A percentile compares a stretch with the other conserved stretches of the same genome.
Evolutionary conservation across 2,329 filamentous ascomycete species (phyloP).

Genomic region (Neurospora sp.): DNA sequence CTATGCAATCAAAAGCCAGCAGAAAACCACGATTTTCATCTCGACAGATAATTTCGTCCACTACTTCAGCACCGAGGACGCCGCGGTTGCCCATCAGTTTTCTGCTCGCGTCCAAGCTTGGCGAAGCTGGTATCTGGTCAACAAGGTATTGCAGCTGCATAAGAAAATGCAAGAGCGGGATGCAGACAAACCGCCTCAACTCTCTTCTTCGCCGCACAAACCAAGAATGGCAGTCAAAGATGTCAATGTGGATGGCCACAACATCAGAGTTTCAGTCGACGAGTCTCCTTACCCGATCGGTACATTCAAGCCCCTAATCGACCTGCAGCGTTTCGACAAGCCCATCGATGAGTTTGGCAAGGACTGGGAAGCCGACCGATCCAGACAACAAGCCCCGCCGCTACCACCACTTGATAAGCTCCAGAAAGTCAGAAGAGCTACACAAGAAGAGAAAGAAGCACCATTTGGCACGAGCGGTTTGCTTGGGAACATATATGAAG

Average conservation of each 20-base stretch:
- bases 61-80: conserved; percentile 78
- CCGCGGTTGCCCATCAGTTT: conserved; percentile 55
- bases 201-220: conserved; percentile 12
- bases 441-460: conserved; percentile 26
- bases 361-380: conserved; percentile 25
- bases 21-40: conserved; percentile 76
- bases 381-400: conserved; percentile 20
- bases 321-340: conserved; percentile 49
- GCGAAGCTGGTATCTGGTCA: conserved; percentile 86
- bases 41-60: conserved; percentile 81
- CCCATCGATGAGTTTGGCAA: conserved; percentile 40
- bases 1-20: conserved; percentile 84
- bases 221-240: conserved; percentile 23
- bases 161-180: conserved; percentile 21
- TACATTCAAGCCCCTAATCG: conserved; percentile 57
- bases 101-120: conserved; percentile 64
- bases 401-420: conserved; percentile 11
- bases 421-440: conserved; percentile 24
- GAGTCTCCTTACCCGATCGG: conserved; percentile 53
- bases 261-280: conserved; percentile 32
- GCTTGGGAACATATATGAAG: conserved; percentile 38
- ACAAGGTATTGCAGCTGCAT: conserved; percentile 43
- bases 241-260: conserved; percentile 24
- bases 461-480: conserved; percentile 43
- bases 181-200: conserved; percentile 22